Evolutionary conservation across 768 basidiomycete species (phyloP), one percentile per base, ranked within the genome.

Genomic region (Tulasnella sp.): DNA sequence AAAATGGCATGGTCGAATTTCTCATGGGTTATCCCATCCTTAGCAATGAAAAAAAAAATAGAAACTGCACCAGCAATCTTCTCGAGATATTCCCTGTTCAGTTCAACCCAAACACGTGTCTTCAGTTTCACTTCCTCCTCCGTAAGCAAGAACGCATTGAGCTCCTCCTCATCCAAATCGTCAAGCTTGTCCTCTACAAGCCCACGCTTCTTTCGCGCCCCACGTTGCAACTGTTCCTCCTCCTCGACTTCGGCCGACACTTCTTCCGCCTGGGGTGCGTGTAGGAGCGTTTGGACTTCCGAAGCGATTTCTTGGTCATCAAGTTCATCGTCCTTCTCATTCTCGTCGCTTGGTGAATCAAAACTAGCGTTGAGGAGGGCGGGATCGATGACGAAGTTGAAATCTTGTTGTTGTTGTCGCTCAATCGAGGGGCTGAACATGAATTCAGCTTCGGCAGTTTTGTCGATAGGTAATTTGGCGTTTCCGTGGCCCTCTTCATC

Each of bases 61-160:
- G 29, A 38, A 38, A 38, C 73, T 80, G 69, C 64, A 87, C 90
- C 87, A 53, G 91, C 92, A 31, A 93, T 75, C 15, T 85, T 83
- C 68, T 92, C 86, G 34, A 97, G 72, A 69, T 94, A 97, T 30
- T 96, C 92, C 64, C 79, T 79, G 69, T 96, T 96, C 66, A 91
- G 75, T 71, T 93, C 91, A 49, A 93, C 90, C 92, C 92, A 97
- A 1, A 96, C 81, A 10, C 89, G 82, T 69, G 91, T 89, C 70
- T 88, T 97, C 66, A 90, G 76, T 68, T 75, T 81, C 2, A 88
- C 84, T 70, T 94, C 92, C 22, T 85, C 85, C 34, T 85, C 84
- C 7, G 77, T 80, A 22, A 92, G 71, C 67, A 96, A 86, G 60
- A 71, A 71, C 24, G 74, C 75, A 68, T 94, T 85, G 44, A 96